Evolutionary conservation across 1,284 basidiomycete genomes (phyloP).

Genomic region (Leccinum laetum): DNA sequence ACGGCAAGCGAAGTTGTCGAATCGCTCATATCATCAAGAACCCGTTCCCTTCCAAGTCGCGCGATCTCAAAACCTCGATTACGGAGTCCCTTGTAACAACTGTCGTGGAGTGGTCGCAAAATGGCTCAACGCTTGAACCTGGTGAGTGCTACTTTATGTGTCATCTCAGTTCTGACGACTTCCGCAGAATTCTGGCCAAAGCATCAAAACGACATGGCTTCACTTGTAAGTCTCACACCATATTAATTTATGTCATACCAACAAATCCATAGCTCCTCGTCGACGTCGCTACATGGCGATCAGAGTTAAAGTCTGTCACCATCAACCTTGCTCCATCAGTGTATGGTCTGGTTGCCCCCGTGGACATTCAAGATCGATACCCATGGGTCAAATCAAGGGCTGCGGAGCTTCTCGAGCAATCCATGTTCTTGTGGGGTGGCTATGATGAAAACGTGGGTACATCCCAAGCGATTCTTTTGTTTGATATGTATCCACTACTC

Average conservation of each 20-base stretch:
- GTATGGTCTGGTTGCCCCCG: neutral
- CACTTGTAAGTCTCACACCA: neutral
- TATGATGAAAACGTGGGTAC: neutral
- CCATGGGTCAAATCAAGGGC: neutral
- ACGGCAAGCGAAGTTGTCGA: neutral
- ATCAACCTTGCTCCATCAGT: neutral
- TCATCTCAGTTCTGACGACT: neutral
- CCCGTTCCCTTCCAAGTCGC: neutral
- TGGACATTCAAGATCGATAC: neutral
- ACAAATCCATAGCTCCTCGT: neutral
- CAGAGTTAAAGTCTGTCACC: neutral
- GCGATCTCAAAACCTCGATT: neutral
- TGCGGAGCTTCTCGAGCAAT: neutral
- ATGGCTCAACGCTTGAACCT: neutral
- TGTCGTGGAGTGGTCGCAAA: neutral
- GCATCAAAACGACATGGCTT: neutral
- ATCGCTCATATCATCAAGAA: neutral
- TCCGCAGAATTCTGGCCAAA: neutral
- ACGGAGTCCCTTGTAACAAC: constrained; percentile 1
- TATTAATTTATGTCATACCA: neutral
- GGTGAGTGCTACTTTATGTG: neutral
- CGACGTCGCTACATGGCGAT: neutral
- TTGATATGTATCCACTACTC: neutral
- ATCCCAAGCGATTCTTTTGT: neutral
- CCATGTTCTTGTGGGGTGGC: neutral